Evolutionary conservation across 2,329 filamentous ascomycete genomes (phyloP).

Genomic region (Didymella arachidicola): DNA sequence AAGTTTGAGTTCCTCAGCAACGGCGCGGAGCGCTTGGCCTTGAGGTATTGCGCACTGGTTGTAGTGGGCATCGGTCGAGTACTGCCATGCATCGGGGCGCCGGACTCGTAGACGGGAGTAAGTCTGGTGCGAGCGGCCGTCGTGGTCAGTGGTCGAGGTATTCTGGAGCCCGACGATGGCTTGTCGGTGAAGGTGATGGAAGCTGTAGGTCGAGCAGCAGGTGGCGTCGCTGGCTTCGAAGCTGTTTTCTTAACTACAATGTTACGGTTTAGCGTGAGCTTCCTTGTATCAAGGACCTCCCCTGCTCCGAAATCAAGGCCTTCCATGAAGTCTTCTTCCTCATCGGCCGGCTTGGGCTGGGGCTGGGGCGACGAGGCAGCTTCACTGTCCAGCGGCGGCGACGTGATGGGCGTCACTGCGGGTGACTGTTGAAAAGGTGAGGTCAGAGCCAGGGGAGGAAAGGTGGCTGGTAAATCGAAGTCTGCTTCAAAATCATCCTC

Average conservation of each 20-base stretch:
- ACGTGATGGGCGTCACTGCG: constrained; percentile 26
- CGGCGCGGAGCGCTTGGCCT: constrained; percentile 68
- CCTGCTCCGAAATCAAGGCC: constrained; percentile 87
- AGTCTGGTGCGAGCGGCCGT: constrained; percentile 62
- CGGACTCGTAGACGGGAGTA: constrained; percentile 93
- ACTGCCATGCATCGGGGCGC: constrained; percentile 71
- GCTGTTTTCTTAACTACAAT: constrained; percentile 80
- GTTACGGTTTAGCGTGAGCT: constrained; percentile 87
- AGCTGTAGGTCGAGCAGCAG: constrained; percentile 74
- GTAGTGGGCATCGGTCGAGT: constrained; percentile 63
- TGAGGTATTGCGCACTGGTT: constrained; percentile 63
- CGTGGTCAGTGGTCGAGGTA: constrained; percentile 73
- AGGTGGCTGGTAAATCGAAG: constrained; percentile 22
- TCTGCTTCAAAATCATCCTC: constrained; percentile 23
- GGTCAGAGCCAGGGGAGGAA: constrained; percentile 15
- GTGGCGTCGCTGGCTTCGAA: constrained; percentile 67
- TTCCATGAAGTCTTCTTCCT: constrained; percentile 80
- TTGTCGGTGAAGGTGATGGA: constrained; percentile 93
- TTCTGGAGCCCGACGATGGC: constrained; percentile 65
- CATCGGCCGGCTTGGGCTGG: constrained; percentile 33
- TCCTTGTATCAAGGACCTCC: constrained; percentile 80
- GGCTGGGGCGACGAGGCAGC: constrained; percentile 26
- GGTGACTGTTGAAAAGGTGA: constrained; percentile 20
- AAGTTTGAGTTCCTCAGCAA: constrained; percentile 58
- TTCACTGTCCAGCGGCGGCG: constrained; percentile 34